Conservation (phyloP, 2,329 filamentous ascomycete species). For the Juglanconis sp. region DNA sequence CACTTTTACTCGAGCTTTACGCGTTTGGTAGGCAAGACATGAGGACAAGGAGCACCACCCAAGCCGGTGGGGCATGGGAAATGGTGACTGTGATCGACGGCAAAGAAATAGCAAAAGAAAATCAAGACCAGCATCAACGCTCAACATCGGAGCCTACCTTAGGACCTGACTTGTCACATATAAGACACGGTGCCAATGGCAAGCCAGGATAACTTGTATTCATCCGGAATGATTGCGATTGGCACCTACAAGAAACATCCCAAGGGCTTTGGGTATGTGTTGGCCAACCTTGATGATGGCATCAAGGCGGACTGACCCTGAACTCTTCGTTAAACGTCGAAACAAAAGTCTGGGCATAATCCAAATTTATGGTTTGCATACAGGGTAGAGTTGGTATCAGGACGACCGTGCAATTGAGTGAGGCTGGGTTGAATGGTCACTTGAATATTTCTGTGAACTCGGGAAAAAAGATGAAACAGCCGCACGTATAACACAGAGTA, state of each 20-base stretch:
- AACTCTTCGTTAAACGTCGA: neutral
- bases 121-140: no score
- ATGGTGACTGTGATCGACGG: no score
- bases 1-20: neutral
- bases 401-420: neutral
- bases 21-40: neutral
- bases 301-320: neutral
- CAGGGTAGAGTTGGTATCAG: neutral
- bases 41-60: neutral
- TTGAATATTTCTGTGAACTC: neutral
- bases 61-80: no score
- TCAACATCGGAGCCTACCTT: no score
- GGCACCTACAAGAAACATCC: neutral
- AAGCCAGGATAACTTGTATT: no score
- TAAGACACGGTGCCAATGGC: no score
- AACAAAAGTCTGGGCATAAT: neutral
- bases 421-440: neutral
- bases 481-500: neutral
- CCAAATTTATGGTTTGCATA: neutral
- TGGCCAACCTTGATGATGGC: neutral
- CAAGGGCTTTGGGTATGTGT: neutral
- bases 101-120: no score
- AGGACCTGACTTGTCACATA: no score
- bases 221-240: neutral
- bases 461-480: no score